These are phyloP conservation scores for Zasmidium cellare DNA, from an alignment of 2,329 filamentous ascomycete genomes.

Conservation along the genomic window DNA sequence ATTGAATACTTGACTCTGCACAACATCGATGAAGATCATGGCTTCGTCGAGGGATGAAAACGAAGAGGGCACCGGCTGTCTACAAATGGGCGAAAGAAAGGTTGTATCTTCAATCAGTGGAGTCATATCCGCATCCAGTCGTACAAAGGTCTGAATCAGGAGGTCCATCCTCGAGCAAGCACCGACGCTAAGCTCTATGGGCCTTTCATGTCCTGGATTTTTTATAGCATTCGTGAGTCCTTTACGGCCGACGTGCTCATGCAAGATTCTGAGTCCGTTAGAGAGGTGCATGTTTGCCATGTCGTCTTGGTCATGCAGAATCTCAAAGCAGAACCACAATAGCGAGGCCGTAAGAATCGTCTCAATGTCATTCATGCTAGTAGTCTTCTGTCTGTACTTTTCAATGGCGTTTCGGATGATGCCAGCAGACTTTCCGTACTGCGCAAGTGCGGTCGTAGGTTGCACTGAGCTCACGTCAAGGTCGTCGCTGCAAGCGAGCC, in stretches of 20 bases:
- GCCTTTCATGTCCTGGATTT: too few species aligned
- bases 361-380: background rate
- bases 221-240: too few species aligned
- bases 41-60: constrained; percentile 5
- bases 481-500: too few species aligned
- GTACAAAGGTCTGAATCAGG: constrained; percentile 6
- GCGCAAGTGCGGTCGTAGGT: too few species aligned
- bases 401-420: background rate
- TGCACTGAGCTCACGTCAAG: too few species aligned
- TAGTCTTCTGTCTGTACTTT: background rate
- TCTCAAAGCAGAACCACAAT: constrained; percentile 13
- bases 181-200: background rate
- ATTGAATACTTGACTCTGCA: too few species aligned
- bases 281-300: constrained; percentile 7
- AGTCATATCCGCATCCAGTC: constrained; percentile 5
- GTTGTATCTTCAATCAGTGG: background rate
- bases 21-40: too few species aligned
- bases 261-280: constrained; percentile 1
- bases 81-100: constrained; percentile 10
- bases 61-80: background rate
- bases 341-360: constrained; percentile 5
- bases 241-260: background rate
- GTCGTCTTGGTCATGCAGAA: constrained; percentile 5
- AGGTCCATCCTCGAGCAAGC: background rate
- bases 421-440: background rate